A percentile compares a stretch with the other conserved stretches of the same genome.
These are phyloP conservation scores for Podaxis sp. DNA, from an alignment of 768 basidiomycete species.

Conservation along the genomic window DNA sequence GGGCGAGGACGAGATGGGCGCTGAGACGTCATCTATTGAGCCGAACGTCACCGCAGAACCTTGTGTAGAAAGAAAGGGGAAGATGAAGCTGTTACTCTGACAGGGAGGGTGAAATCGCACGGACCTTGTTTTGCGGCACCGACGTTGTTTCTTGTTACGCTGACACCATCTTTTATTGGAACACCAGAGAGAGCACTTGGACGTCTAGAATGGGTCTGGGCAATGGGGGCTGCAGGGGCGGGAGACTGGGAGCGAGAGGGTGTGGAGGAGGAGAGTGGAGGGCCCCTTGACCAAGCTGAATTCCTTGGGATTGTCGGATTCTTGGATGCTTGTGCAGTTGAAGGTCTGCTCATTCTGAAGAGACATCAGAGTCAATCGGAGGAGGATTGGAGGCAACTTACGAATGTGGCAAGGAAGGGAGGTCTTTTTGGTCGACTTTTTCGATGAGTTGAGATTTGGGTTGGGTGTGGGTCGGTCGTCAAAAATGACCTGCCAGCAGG, in stretches of 20 bases:
- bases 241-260: slow-evolving; percentile 79
- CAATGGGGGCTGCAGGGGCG: slow-evolving; percentile 48
- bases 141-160: slow-evolving; percentile 62
- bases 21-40: slow-evolving; percentile 78
- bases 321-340: slow-evolving; percentile 63
- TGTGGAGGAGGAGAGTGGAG: slow-evolving; percentile 59
- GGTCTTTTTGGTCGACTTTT: slow-evolving; percentile 27
- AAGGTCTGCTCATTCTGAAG: slow-evolving; percentile 90
- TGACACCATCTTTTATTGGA: slow-evolving; percentile 76
- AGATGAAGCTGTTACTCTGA: slow-evolving; percentile 12
- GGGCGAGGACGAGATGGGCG: slow-evolving; percentile 80
- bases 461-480: slow-evolving; percentile 73
- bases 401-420: slow-evolving; percentile 38
- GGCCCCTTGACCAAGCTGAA: slow-evolving; percentile 92
- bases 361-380: slow-evolving; percentile 15
- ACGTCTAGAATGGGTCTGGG: slow-evolving; percentile 69
- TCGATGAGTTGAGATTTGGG: slow-evolving; percentile 47
- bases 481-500: slow-evolving; percentile 92
- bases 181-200: slow-evolving; percentile 71
- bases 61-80: slow-evolving; percentile 20
- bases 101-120: slow-evolving; percentile 17
- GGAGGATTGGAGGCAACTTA: slow-evolving; percentile 21
- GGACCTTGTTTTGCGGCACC: slow-evolving; percentile 65
- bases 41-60: slow-evolving; percentile 81
- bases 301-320: slow-evolving; percentile 68